These are phyloP conservation scores for Fusarium solani-melongenae DNA, from an alignment of 2,329 filamentous ascomycete species.

Conservation along the genomic window DNA sequence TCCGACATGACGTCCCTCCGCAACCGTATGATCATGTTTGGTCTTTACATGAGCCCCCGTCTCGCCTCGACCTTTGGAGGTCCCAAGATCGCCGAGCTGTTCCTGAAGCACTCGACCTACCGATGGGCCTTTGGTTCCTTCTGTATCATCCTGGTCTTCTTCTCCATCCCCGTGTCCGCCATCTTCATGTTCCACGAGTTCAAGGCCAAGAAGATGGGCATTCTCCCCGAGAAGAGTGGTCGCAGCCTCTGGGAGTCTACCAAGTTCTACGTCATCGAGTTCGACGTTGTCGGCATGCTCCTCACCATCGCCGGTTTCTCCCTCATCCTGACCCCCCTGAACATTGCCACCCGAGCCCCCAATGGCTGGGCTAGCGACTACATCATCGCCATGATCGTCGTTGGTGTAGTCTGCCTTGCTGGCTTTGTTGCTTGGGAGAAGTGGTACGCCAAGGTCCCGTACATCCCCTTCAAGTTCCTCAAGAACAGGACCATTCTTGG, in stretches of 20 bases:
- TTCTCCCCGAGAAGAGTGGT: constrained; percentile 52
- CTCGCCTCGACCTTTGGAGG: constrained; percentile 58
- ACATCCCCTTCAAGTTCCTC: constrained; percentile 61
- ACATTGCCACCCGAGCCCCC: constrained; percentile 54
- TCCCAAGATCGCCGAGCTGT: constrained; percentile 37
- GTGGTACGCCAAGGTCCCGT: constrained; percentile 57
- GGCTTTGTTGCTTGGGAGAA: constrained; percentile 68
- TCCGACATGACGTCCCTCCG: constrained; percentile 56
- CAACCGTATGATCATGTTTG: constrained; percentile 58
- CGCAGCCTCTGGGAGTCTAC: constrained; percentile 59
- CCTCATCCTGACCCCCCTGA: constrained; percentile 71
- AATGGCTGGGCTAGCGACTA: constrained; percentile 60
- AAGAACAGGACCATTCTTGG: constrained; percentile 60
- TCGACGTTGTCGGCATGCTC: constrained; percentile 60
- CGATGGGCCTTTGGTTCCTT: constrained; percentile 67
- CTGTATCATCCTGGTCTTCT: constrained; percentile 70
- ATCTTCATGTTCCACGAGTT: constrained; percentile 66
- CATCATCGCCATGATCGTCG: constrained; percentile 65
- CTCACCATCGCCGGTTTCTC: constrained; percentile 63
- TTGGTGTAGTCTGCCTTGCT: constrained; percentile 63
- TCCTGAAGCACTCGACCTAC: constrained; percentile 38
- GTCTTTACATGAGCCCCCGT: constrained; percentile 55
- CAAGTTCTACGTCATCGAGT: constrained; percentile 39
- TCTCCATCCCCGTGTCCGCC: constrained; percentile 67
- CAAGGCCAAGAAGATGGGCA: constrained; percentile 64